A percentile compares a stretch with the other conserved stretches of the same genome.
Conservation (phyloP, 495 filamentous ascomycete species). For the Clohesyomyces aquaticus region DNA sequence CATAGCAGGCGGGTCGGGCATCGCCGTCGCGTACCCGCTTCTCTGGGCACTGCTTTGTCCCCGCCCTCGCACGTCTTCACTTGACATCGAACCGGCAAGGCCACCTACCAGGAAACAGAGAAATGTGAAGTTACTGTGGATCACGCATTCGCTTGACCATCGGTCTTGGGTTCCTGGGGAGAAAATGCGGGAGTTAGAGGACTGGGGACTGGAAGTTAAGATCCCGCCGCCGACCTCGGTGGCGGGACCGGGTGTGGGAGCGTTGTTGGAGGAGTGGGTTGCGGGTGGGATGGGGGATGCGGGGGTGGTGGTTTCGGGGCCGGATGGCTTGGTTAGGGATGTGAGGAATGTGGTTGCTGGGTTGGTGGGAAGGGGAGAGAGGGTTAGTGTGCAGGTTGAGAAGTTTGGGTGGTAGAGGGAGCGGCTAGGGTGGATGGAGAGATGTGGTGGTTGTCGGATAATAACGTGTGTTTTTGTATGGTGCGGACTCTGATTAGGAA, state of each 20-base stretch:
- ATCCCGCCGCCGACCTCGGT: constrained; percentile 58
- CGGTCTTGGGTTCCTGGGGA: constrained; percentile 55
- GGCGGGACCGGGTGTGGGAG: constrained; percentile 55
- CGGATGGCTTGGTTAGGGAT: constrained; percentile 57
- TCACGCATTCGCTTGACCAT: constrained; percentile 57
- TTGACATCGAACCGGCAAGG: constrained; percentile 5
- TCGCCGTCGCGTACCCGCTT: constrained; percentile 61
- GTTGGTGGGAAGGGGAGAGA: constrained; percentile 43
- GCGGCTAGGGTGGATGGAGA: neutral
- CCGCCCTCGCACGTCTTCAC: neutral
- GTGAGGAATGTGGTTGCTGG: constrained; percentile 58
- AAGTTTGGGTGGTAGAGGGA: constrained; percentile 45
- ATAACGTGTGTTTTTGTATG: no score
- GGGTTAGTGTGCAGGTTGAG: constrained; percentile 44
- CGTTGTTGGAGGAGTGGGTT: constrained; percentile 46
- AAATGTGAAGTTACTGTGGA: constrained; percentile 61
- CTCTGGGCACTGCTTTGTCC: constrained; percentile 46
- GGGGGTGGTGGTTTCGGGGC: constrained; percentile 58
- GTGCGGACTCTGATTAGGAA: no score
- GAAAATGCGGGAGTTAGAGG: constrained; percentile 51
- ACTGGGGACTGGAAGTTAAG: constrained; percentile 53
- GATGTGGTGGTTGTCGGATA: neutral
- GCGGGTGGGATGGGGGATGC: constrained; percentile 42
- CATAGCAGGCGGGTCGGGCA: constrained; percentile 66
- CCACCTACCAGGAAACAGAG: neutral